Base-by-base conservation (phyloP, 768 basidiomycete genomes). In the Podaxis mareebaensis region DNA sequence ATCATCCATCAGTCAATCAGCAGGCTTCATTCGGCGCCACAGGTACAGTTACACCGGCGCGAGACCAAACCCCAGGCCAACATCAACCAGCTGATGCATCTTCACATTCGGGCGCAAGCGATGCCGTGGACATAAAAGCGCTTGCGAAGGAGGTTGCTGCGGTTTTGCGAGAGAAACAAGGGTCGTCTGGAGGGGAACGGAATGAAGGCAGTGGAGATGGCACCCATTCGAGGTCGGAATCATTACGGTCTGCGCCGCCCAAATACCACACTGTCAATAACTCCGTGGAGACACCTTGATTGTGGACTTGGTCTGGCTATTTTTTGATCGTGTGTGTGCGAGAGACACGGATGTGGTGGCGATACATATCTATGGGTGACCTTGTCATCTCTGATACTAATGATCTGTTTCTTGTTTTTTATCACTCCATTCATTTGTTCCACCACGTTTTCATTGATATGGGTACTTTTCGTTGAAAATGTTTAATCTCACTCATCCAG, bases 71-170 rank as follows among this genome's bases (percentile, higher is more conserved):
- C 17, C 15, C 40, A 20, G 20, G 42, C 33, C 46, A 36, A 38
- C 49, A 24, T 10, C 56, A 51, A 52, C 3, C 20, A 12, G 5
- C 22, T 3, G 48, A 39, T 22, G 11, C 10, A 4, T 40, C 48
- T 12, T 60, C 59, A n/a, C 28, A 36, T 12, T 36, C 61, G n/a
- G 53, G 12, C 5, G 13, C 52, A 33, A 48, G 53, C 8, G 52
- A 26, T 4, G 30, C 5, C 13, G 44, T 70, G 17, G 62, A 68
- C 39, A 60, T 70, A 15, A 62, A 68, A 4, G 64, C 67, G 3
- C 55, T 70, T 10, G 69, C 69, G 10, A 66, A 49, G 24, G 69
- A 70, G 48, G 67, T 70, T 6, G 69, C 62, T 4, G 63, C 64
- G 2, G 52, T 68, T 26, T 55, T 70, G 11, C 55, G 58, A 13